phyloP scores from a whole-genome alignment of 208 protist genomes.

The Trypanosoma brucei region DNA sequence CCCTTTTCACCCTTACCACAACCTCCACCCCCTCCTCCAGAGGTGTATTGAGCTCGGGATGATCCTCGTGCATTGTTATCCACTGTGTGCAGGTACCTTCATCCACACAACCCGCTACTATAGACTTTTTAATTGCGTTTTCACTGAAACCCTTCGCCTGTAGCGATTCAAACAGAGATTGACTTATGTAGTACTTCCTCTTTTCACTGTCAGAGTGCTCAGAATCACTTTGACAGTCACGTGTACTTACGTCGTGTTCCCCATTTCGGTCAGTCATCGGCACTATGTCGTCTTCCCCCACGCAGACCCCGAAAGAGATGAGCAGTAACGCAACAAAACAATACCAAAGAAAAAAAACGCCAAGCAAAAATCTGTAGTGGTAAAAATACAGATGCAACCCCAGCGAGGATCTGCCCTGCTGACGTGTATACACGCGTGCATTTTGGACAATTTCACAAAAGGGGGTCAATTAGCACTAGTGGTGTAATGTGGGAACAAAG shows the following conservation, averaged over 20 bases:
- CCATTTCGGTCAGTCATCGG: slow-evolving; percentile 1
- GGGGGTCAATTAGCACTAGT: no score
- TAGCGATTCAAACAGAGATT: slow-evolving; percentile 53
- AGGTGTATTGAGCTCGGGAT: slow-evolving; percentile 79
- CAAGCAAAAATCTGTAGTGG: no score
- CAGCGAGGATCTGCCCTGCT: no score
- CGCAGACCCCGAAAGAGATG: background rate
- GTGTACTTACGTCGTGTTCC: background rate
- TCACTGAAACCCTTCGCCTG: slow-evolving; percentile 64
- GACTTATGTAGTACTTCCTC: slow-evolving; percentile 43
- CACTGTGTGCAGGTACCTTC: slow-evolving; percentile 74
- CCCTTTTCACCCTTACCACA: slow-evolving; percentile 46
- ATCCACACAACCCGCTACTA: slow-evolving; percentile 77
- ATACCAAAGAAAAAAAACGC: background rate
- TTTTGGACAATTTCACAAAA: no score
- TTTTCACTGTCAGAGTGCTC: slow-evolving; percentile 13
- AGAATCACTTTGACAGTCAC: background rate
- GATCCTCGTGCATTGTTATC: slow-evolving; percentile 80
- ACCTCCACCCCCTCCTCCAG: slow-evolving; percentile 68
- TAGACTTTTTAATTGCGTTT: slow-evolving; percentile 86
- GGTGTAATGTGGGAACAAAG: slow-evolving; percentile 1
- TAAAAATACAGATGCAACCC: no score
- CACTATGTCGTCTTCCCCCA: background rate
- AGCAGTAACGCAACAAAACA: background rate
- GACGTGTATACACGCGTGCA: no score